Evolutionary conservation across 2,329 filamentous ascomycete species (phyloP), one percentile per base, ranked within the genome.

Genomic region (Aspergillus floridensis): DNA sequence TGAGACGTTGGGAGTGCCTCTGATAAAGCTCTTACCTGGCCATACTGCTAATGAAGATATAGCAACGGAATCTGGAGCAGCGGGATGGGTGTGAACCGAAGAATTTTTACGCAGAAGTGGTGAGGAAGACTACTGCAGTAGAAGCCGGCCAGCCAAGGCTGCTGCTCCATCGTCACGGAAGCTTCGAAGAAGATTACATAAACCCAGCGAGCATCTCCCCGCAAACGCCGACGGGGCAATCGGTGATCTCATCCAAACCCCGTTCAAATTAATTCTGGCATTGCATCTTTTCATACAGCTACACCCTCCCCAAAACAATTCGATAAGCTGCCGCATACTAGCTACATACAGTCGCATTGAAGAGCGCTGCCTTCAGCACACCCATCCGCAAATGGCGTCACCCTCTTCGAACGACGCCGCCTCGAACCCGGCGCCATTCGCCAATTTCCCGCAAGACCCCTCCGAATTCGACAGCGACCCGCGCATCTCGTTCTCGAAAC

Each of bases 401-500:
- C 63, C 57, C 11, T 63, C 55, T 22, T 64, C 66, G 46, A 64
- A 65, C 24, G 65, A 66, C 19, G 61, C 53, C 53, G 59, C 53
- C 49, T 57, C 62, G 31, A 61, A 56, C 49, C 44, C 63, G 16
- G 53, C 65, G 54, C 53, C 65, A n/a, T 56, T 60, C 41, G 65
- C 63, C 59, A 72, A 65, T 56, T 85, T 85, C 62, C 83, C 83
- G 19, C 74, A 74, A 58, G 77, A 91, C 59, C 82, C 84, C 14
- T 82, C 84, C 58, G 84, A 89, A 51, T 96, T 96, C 72, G 87
- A 89, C 68, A 79, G 79, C 59, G 92, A 96, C 72, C 84, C 90
- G 29, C 89, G 93, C 67, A 90, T 96, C 70, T 93, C 91, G 5
- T 96, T 89, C 78, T 93, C 91, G n/a, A 90, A 86, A 72, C 81